Percentiles rank a stretch among this genome's conserved stretches.
Conservation (phyloP, 805 yeast species). For the Wickerhamomyces subpelliculosus region DNA sequence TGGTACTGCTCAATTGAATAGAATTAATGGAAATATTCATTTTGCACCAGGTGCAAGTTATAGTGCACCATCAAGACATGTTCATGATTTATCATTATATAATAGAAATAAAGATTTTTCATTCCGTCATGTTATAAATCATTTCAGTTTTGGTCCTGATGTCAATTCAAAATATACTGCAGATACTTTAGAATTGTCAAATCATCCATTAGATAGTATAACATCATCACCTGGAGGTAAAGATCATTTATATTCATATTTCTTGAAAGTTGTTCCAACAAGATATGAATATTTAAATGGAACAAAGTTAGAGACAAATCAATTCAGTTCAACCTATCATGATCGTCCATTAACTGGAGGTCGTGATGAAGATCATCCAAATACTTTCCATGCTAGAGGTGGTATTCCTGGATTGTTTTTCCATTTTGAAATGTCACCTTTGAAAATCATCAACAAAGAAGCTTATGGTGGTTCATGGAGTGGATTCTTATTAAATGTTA, state of each 20-base stretch:
- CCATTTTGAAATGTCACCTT: conserved; percentile 86
- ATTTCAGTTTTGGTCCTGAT: conserved; percentile 76
- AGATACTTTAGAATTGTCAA: conserved; percentile 30
- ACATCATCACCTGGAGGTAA: conserved; percentile 38
- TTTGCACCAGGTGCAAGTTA: conserved; percentile 91
- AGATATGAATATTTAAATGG: conserved; percentile 66
- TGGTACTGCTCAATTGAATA: conserved; percentile 73
- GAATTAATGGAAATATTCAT: conserved; percentile 87
- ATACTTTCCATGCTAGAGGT: conserved; percentile 73
- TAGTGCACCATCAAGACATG: conserved; percentile 53
- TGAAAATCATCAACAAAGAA: conserved; percentile 84
- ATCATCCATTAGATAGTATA: conserved; percentile 64
- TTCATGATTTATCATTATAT: conserved; percentile 80
- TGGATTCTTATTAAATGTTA: conserved; percentile 72
- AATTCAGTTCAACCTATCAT: conserved; percentile 83
- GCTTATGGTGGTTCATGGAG: conserved; percentile 65
- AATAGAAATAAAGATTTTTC: conserved; percentile 50
- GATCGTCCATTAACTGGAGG: conserved; percentile 85
- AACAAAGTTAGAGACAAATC: conserved; percentile 65
- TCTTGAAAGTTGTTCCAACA: conserved; percentile 84
- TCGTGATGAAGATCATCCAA: conserved; percentile 83
- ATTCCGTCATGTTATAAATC: conserved; percentile 73
- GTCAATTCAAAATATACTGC: conserved; percentile 23
- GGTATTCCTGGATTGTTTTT: conserved; percentile 89
- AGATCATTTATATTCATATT: conserved; percentile 65